Evolutionary conservation across 257 asterid species (phyloP), one percentile per base, ranked within the genome.

Genomic region (Lantana camara): DNA sequence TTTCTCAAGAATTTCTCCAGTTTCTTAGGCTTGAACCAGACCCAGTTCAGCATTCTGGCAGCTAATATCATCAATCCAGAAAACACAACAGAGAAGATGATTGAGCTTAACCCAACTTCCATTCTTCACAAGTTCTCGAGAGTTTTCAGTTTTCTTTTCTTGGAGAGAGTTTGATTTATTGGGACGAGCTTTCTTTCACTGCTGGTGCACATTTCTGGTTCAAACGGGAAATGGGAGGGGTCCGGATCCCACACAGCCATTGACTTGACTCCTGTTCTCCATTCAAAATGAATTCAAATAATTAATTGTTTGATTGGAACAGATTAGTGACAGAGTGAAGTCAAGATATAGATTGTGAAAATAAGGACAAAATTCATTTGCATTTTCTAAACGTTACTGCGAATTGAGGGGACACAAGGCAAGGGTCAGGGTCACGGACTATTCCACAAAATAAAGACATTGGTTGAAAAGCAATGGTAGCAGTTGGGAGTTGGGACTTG

Each of bases 21-120:
- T 60, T 48, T 74, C 16, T 58, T 82, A 0, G 83, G 88, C 64
- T 66, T 53, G 0, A 79, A 24, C 85, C 88, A 71, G 0, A 64
- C 48, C 78, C 85, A 79, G 8, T 79, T 68, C 16, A 79, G 56
- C 15, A 79, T 54, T 48, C 52, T 72, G 3, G 58, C 49, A 29
- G 54, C 54, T 16, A 21, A 19, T 53, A 62, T 34, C 48, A 64
- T 32, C 57, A 58, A 20, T 24, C n/a, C 65, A 1, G 57, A 68
- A 2, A 72, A 1, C 17, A 68, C 60, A 51, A 60, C 6, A 1
- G 71, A 68, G 8, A 13, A 10, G 23, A 75, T 12, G 67, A 79
- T 42, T 32, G 73, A 59, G 54, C 21, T 4, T 1, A 67, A 17
- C 12, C 24, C 17, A 4, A 19, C 30, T 62, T 40, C 74, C 77